Base-by-base conservation (phyloP, 495 filamentous ascomycete species). In the Hamigera avellanea region DNA sequence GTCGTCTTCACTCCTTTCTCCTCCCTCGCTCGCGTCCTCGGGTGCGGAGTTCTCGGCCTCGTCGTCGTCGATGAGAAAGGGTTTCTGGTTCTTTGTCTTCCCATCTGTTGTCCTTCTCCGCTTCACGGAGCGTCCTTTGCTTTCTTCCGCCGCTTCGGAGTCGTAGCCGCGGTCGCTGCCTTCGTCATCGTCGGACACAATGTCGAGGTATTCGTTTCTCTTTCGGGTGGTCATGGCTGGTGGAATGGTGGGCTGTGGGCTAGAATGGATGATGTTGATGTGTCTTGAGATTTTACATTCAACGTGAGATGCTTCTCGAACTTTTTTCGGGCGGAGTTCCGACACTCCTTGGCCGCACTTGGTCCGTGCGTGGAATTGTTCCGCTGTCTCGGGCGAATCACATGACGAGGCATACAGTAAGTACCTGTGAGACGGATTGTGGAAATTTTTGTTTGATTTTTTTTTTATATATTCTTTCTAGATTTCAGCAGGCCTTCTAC, bases 161-260 rank as follows among this genome's bases (percentile, higher is more conserved):
- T 86, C 71, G 44, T 82, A 84, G 30, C 72, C 78, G 30, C 65
- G 54, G 31, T 72, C 64, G 32, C 50, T 57, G 23, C 67, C 69
- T 32, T 80, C 74, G 2, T 81, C 75, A 26, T 88, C 85, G 51
- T 79, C 82, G 4, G 46, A 44, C 12, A 66, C 72, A 6, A 69
- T 70, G 35, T 87, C 84, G 14, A 93, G 70, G 44, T 79, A 88
- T 26, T 84, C 72, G 57, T 87, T 87, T 35, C 70, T 66, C 35
- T 80, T 85, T 43, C 76, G 73, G n/a, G 69, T 59, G 3, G 76
- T 43, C 82, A 86, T 87, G 48, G 32, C 13, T 39, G 29, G 23
- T 40, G 28, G 23, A 27, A 28, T 3, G 6, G 19, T 51, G 31
- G 6, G 7, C n/a, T 16, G 14, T 17, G 23, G 17, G 35, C 36